Base-by-base conservation (phyloP, 352 stramenopile species). In the Pythium aristosporum region DNA sequence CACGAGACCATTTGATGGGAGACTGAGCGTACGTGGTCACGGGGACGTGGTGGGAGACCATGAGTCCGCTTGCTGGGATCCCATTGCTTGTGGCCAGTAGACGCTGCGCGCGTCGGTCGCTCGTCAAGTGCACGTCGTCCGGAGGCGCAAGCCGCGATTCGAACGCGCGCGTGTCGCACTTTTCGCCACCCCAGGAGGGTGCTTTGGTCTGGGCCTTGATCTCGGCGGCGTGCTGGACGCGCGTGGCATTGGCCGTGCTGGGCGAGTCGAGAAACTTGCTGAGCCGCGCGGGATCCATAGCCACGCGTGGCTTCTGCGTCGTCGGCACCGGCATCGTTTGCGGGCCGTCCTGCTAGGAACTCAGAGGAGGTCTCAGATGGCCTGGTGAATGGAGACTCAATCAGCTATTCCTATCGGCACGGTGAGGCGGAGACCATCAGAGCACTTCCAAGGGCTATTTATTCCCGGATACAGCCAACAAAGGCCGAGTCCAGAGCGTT, bases 201-300 rank as follows among this genome's bases (percentile, higher is more conserved):
- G 77, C 60, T 12, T 69, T 54, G 4, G 77, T 85, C 61, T 78
- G 59, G 1, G 68, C 65, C 52, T 80, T 88, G 25, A 73, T 49
- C 53, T 71, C 64, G 11, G 64, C 64, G 2, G 51, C 52, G 25
- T 71, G 64, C 13, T 50, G 42, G 2, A 71, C 53, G 20, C 64
- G 57, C 42, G 57, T 52, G 23, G 65, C 60, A 62, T 88, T 90
- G 9, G 46, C 42, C 18, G 77, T 34, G 13, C 59, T 74, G 2
- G 80, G 80, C n/a, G 69, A 80, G 59, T 90, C 80, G 25, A 90
- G 79, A 36, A 90, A 70, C 50, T 85, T 82, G n/a, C 65, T 78
- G 23, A 90, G 69, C 23, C 80, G 67, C n/a, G 72, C 68, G 1
- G 78, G 80, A 37, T 89, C 71, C 58, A 87, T 73, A 12, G 80